phyloP scores from a whole-genome alignment of 352 stramenopile species.

The Phytophthora meadii region DNA sequence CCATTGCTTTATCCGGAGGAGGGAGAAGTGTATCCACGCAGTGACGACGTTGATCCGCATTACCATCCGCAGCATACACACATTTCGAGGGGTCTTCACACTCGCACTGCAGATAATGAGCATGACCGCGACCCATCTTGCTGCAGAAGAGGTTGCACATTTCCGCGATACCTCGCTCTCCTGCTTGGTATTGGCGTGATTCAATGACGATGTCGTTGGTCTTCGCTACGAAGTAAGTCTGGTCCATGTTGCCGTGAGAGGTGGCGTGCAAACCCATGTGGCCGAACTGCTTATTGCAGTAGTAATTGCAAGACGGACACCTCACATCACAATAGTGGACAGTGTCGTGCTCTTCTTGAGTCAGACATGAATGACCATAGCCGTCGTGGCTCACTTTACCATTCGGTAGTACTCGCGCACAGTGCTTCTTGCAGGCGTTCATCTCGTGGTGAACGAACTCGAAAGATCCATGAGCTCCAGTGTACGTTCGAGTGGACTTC shows the following conservation, averaged over 20 bases:
- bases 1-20: slow-evolving; percentile 31
- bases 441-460: slow-evolving; percentile 74
- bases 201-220: slow-evolving; percentile 54
- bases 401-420: slow-evolving; percentile 36
- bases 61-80: slow-evolving; percentile 29
- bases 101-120: slow-evolving; percentile 42
- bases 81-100: slow-evolving; percentile 19
- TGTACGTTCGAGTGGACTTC: slow-evolving; percentile 56
- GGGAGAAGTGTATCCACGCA: slow-evolving; percentile 35
- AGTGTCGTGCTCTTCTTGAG: slow-evolving; percentile 5
- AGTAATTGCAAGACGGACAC: slow-evolving; percentile 70
- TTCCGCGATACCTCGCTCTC: slow-evolving; percentile 44
- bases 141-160: slow-evolving; percentile 57
- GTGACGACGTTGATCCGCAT: slow-evolving; percentile 40
- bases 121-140: slow-evolving; percentile 45
- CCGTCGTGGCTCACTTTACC: slow-evolving; percentile 43
- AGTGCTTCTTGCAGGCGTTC: slow-evolving; percentile 70
- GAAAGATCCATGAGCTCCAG: slow-evolving; percentile 51
- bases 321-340: slow-evolving; percentile 64
- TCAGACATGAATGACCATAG: slow-evolving; percentile 46
- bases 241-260: slow-evolving; percentile 72
- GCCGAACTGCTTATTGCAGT: slow-evolving; percentile 61
- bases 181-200: slow-evolving; percentile 43
- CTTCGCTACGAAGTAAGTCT: slow-evolving; percentile 71
- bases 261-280: slow-evolving; percentile 60